Evolutionary conservation across 2,329 filamentous ascomycete genomes (phyloP), one percentile per base, ranked within the genome.

Genomic region (Basipetospora sp.): DNA sequence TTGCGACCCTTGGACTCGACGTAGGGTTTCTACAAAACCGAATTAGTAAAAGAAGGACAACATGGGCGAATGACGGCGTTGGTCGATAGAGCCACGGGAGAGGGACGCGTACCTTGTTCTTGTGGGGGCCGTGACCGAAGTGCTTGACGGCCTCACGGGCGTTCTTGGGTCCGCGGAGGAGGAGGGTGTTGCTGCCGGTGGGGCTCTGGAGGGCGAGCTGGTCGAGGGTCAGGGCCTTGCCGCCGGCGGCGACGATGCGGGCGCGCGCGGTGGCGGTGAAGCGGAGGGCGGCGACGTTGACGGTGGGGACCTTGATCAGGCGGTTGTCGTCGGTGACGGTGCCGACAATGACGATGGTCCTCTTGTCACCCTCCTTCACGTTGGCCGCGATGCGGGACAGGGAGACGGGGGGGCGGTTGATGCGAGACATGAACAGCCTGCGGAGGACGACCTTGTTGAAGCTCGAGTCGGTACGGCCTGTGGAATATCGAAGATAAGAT

Each of bases 381-480:
- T 81, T 82, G 59, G 68, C 64, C 48, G 71, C 79, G 58, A 96
- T 85, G 64, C 88, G 83, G 51, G 87, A 94, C 57, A 98, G 74
- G 44, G 87, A 94, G 57, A 98, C 79, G 48, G 90, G 86, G 45
- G 85, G 84, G 54, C 87, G 82, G 82, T 96, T 96, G 70, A 92
- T 94, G 68, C 87, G 85, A 64, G 86, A 94, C 84, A 90, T 94
- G 62, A 94, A 94, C 45, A 98, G 81, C 58, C 90, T 84, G 64
- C 88, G 86, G 57, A 98, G 83, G 60, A 98, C 77, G 57, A 90
- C 83, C 75, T 94, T 92, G 82, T 98, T 98, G 83, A 98, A 98
- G 69, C 75, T 76, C 50, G 85, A 76, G 65, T 96, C 90, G 62
- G 90, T 98, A 61, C 90, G 87, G 69, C 86, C 84, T 92, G 54